Conservation (phyloP, 2,329 filamentous ascomycete genomes). For the Aspergillus tanneri region DNA sequence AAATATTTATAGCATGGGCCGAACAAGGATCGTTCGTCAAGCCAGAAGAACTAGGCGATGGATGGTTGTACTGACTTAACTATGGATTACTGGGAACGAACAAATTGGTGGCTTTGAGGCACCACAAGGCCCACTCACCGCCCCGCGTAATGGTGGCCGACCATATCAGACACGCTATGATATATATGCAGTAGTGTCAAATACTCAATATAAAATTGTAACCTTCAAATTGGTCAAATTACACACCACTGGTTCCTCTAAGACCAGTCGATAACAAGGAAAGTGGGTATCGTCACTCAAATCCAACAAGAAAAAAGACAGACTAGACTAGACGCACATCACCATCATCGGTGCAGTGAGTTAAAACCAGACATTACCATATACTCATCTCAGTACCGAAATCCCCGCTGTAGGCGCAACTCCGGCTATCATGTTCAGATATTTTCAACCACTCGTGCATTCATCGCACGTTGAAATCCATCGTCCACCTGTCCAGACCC, state of each 20-base stretch:
- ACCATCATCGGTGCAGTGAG: too few relatives aligned
- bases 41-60: background rate
- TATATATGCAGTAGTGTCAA: too few relatives aligned
- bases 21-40: constrained; percentile 1
- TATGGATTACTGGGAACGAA: background rate
- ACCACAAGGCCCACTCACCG: too few relatives aligned
- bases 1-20: constrained; percentile 11
- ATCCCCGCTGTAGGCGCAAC: constrained; percentile 3
- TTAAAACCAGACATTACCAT: constrained; percentile 15
- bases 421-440: constrained; percentile 56
- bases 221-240: background rate
- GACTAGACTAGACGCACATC: constrained; percentile 5
- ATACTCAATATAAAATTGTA: too few relatives aligned
- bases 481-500: constrained; percentile 47
- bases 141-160: too few relatives aligned
- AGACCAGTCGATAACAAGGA: constrained; percentile 21
- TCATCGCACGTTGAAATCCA: constrained; percentile 77
- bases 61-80: background rate
- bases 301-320: constrained; percentile 20
- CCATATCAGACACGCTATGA: too few relatives aligned
- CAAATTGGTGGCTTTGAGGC: too few relatives aligned
- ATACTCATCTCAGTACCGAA: constrained; percentile 14
- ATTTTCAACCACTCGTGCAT: constrained; percentile 78
- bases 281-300: constrained; percentile 35
- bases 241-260: background rate